Conservation (phyloP, 1,284 basidiomycete genomes). For the Ganoderma lingzhi region DNA sequence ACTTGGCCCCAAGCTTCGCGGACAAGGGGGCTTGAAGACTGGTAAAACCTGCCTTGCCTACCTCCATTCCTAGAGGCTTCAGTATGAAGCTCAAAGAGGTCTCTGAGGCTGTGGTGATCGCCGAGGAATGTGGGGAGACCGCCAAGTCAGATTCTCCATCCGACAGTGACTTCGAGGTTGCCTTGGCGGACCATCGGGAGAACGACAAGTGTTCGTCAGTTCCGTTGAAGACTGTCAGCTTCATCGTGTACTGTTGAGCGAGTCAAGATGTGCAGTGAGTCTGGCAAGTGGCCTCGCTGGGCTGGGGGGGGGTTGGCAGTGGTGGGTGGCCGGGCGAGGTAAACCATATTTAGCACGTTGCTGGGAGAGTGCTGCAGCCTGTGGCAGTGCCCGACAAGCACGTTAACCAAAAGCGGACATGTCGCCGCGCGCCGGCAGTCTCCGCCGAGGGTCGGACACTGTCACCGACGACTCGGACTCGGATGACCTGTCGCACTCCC, state of each 20-base stretch:
- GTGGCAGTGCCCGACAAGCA: neutral
- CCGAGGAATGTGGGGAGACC: conserved; percentile 37
- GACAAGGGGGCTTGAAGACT: conserved; percentile 21
- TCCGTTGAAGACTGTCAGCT: conserved; percentile 33
- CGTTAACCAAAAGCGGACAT: neutral
- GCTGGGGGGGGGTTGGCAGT: neutral
- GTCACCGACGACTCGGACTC: no score
- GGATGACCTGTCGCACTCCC: neutral
- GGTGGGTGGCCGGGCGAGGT: neutral
- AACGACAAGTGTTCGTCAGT: conserved; percentile 25
- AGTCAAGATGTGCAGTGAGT: neutral
- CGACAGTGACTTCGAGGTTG: conserved; percentile 9
- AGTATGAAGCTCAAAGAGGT: conserved; percentile 32
- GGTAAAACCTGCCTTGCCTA: neutral
- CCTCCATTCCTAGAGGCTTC: neutral
- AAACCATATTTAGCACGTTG: conserved; percentile 2
- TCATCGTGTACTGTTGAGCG: conserved; percentile 20
- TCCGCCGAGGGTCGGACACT: neutral
- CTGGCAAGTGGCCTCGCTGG: neutral
- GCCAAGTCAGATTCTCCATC: conserved; percentile 21
- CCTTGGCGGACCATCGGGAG: no score
- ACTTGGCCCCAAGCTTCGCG: conserved; percentile 39
- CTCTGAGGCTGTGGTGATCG: conserved; percentile 26
- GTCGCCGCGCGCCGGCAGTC: neutral
- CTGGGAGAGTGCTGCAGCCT: neutral